A percentile compares a stretch with the other conserved stretches of the same genome.
Evolutionary conservation across 176 grass and related monocot species (phyloP).

Genomic region (Typha latifolia): DNA sequence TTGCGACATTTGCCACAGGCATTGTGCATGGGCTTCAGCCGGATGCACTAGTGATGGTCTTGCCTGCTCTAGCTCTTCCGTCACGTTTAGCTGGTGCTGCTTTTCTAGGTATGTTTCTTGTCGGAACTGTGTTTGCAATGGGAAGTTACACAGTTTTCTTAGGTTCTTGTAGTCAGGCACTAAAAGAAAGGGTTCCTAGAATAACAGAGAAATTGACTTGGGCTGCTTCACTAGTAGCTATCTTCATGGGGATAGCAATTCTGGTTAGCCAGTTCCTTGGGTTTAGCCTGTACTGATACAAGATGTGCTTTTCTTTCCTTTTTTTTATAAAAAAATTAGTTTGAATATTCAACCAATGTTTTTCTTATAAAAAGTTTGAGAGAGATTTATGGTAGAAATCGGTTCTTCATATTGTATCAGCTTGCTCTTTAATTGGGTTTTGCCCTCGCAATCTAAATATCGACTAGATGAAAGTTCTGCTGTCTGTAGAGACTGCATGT

Average conservation of each 20-base stretch:
- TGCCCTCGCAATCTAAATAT: background rate
- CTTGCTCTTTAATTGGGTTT: background rate
- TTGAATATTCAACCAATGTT: background rate
- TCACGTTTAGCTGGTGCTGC: conserved; percentile 79
- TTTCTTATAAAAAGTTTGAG: background rate
- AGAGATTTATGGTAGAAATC: background rate
- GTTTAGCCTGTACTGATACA: conserved; percentile 67
- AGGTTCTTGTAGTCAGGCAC: conserved; percentile 81
- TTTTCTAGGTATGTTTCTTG: conserved; percentile 81
- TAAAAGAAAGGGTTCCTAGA: conserved; percentile 79
- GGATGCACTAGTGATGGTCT: conserved; percentile 81
- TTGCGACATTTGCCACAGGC: conserved; percentile 82
- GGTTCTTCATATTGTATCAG: background rate
- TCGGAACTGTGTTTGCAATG: conserved; percentile 88
- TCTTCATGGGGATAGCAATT: conserved; percentile 79
- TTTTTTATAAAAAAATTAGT: background rate
- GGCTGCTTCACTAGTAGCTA: conserved; percentile 79
- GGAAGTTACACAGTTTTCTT: conserved; percentile 89
- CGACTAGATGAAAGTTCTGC: background rate
- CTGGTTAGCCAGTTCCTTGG: conserved; percentile 78
- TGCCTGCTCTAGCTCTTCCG: conserved; percentile 73
- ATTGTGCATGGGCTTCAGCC: conserved; percentile 87
- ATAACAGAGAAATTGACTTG: conserved; percentile 98
- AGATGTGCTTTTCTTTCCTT: background rate
- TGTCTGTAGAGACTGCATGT: background rate